Evolutionary conservation across 2,329 filamentous ascomycete species (phyloP).

Genomic region (Verticillium zaregamsianum): DNA sequence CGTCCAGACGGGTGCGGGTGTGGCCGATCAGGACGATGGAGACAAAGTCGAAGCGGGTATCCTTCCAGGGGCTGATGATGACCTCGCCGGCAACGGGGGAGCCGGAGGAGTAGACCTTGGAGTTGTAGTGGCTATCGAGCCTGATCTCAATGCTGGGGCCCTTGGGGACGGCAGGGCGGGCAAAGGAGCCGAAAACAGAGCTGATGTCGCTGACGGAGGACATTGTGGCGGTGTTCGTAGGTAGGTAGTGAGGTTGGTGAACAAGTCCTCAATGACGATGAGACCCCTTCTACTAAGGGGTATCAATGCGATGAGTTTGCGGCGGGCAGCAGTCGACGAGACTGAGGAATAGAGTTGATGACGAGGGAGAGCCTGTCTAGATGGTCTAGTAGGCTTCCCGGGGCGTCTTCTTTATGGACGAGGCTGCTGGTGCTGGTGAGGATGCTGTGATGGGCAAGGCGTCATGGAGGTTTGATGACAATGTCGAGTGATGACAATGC

Average conservation of each 20-base stretch:
- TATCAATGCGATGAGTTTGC: not conserved
- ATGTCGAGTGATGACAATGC: not conserved
- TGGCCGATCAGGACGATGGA: constrained; percentile 50
- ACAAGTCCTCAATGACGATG: not conserved
- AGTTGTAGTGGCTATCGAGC: constrained; percentile 48
- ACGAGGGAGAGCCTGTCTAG: not conserved
- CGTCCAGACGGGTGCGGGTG: constrained; percentile 46
- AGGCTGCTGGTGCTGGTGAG: not conserved
- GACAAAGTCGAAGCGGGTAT: constrained; percentile 45
- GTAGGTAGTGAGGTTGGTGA: not conserved
- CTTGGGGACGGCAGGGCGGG: constrained; percentile 2
- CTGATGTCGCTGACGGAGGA: constrained; percentile 13
- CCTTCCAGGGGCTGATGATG: constrained; percentile 37
- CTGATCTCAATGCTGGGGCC: constrained; percentile 40
- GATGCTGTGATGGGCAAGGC: not conserved
- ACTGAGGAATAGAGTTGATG: not conserved
- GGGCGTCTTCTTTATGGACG: not conserved
- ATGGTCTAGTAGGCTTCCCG: not conserved
- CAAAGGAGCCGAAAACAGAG: constrained; percentile 10
- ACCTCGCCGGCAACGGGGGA: constrained; percentile 46
- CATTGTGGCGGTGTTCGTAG: constrained; percentile 3
- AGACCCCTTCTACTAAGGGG: not conserved
- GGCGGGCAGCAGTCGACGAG: not conserved
- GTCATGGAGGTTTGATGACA: not conserved
- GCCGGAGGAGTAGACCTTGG: constrained; percentile 53